These are phyloP conservation scores for Novymonas esmeraldas DNA, from an alignment of 208 protist genomes.

Conservation along the genomic window DNA sequence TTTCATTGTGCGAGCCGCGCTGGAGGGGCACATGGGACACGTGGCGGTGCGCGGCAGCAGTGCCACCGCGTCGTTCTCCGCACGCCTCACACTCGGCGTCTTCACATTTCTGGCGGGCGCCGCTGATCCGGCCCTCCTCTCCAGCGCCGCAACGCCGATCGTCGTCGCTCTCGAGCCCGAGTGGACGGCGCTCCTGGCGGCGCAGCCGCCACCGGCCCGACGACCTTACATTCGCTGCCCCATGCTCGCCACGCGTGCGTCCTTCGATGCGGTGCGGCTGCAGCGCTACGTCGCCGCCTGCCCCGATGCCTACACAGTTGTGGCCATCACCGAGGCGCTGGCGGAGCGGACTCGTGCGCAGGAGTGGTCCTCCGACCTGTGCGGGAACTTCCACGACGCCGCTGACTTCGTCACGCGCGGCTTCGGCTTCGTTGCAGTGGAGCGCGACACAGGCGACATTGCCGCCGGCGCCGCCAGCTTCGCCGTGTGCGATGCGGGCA, in stretches of 20 bases:
- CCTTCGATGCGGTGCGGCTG: not conserved
- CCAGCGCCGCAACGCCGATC: not conserved
- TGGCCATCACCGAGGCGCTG: slow-evolving; percentile 5
- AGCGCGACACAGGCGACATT: not conserved
- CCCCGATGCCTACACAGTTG: not conserved
- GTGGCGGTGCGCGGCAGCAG: slow-evolving; percentile 11
- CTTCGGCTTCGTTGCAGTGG: slow-evolving; percentile 2
- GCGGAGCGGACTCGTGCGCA: not conserved
- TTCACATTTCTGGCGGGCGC: slow-evolving; percentile 11
- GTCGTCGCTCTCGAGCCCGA: not conserved
- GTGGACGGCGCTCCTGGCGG: not conserved
- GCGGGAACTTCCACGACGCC: slow-evolving; percentile 6
- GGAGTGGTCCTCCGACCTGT: slow-evolving; percentile 9
- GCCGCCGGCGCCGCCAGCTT: slow-evolving; percentile 11
- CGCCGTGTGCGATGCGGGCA: slow-evolving; percentile 15
- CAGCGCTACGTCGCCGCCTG: not conserved
- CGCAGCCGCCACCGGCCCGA: not conserved
- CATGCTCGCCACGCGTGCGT: not conserved
- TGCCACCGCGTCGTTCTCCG: not conserved
- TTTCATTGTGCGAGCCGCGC: slow-evolving; percentile 8
- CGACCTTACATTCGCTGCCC: slow-evolving; percentile 10
- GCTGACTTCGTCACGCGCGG: slow-evolving; percentile 1
- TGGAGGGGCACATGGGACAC: slow-evolving; percentile 5
- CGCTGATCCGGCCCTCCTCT: slow-evolving; percentile 2
- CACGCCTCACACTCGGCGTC: slow-evolving; percentile 5